These are phyloP conservation scores for Hymenoscyphus linearis DNA, from an alignment of 2,329 filamentous ascomycete species.

Conservation along the genomic window DNA sequence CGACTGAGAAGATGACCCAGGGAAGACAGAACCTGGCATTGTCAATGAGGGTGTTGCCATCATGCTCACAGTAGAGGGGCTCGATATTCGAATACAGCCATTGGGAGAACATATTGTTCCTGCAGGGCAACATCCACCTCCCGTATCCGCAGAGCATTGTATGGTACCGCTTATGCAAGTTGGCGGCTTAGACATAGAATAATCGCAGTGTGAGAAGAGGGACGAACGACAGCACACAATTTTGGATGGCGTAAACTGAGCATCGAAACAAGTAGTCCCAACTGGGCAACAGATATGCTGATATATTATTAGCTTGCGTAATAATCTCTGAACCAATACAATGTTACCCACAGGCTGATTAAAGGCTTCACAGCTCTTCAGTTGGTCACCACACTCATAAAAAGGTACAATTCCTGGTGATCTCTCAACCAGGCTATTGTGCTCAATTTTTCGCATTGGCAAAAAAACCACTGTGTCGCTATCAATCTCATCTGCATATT, in stretches of 20 bases:
- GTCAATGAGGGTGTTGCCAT: background rate
- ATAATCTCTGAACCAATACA: background rate
- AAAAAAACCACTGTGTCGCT: conserved; percentile 15
- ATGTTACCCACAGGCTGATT: conserved; percentile 23
- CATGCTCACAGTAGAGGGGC: conserved; percentile 9
- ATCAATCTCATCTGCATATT: background rate
- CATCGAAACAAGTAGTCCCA: conserved; percentile 21
- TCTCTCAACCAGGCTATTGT: background rate
- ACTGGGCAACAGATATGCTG: conserved; percentile 31
- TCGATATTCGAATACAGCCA: conserved; percentile 21
- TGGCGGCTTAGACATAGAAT: conserved; percentile 17
- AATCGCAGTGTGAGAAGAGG: conserved; percentile 15
- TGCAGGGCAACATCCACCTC: conserved; percentile 27
- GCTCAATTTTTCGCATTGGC: conserved; percentile 19
- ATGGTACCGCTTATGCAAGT: conserved; percentile 19
- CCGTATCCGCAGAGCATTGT: conserved; percentile 23
- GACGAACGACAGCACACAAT: conserved; percentile 29
- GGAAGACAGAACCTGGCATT: background rate
- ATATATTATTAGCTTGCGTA: background rate
- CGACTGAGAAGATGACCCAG: background rate
- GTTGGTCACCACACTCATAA: conserved; percentile 29
- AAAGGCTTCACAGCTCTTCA: conserved; percentile 25
- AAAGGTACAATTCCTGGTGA: conserved; percentile 20
- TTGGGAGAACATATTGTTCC: conserved; percentile 20
- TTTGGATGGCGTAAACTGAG: conserved; percentile 19